These are phyloP conservation scores for Entomophthora muscae DNA, from an alignment of 371 early-diverging fungal species.

Conservation along the genomic window DNA sequence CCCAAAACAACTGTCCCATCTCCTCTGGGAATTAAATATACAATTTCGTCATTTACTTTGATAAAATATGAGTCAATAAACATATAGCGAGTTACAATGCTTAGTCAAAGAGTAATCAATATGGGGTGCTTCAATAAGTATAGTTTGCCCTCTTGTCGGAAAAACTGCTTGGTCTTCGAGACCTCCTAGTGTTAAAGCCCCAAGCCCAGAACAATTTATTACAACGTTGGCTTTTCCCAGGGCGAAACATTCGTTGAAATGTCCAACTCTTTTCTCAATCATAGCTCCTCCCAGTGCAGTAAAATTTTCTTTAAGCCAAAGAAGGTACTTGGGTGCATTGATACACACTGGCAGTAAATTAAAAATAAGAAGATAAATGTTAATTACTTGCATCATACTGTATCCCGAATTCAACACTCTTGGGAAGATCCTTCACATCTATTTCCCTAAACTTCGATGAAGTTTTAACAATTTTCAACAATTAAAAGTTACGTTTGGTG, in stretches of 20 bases:
- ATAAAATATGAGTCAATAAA: too few relatives aligned
- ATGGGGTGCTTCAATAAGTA: conserved; percentile 37
- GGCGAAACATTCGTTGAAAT: conserved; percentile 26
- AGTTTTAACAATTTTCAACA: neutral
- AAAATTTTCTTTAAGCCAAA: conserved; percentile 36
- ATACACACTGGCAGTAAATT: neutral
- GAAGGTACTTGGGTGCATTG: conserved; percentile 28
- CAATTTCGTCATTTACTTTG: conserved; percentile 19
- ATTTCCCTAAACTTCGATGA: conserved; percentile 20
- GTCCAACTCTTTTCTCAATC: conserved; percentile 18
- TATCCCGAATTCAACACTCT: conserved; percentile 25
- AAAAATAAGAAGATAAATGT: neutral
- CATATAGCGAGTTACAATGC: neutral
- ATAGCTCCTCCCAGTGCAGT: conserved; percentile 28
- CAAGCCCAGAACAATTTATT: conserved; percentile 60
- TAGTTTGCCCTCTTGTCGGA: conserved; percentile 59
- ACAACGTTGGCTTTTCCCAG: conserved; percentile 23
- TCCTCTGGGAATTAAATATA: conserved; percentile 64
- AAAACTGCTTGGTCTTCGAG: conserved; percentile 39
- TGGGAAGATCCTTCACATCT: conserved; percentile 20
- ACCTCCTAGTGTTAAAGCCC: conserved; percentile 39
- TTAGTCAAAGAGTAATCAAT: conserved; percentile 12
- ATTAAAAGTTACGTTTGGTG: conserved; percentile 22
- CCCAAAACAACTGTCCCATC: conserved; percentile 60
- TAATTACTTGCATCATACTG: conserved; percentile 25